These are phyloP conservation scores for Metarhizium humberi DNA, from an alignment of 2,329 filamentous ascomycete genomes.

Conservation along the genomic window DNA sequence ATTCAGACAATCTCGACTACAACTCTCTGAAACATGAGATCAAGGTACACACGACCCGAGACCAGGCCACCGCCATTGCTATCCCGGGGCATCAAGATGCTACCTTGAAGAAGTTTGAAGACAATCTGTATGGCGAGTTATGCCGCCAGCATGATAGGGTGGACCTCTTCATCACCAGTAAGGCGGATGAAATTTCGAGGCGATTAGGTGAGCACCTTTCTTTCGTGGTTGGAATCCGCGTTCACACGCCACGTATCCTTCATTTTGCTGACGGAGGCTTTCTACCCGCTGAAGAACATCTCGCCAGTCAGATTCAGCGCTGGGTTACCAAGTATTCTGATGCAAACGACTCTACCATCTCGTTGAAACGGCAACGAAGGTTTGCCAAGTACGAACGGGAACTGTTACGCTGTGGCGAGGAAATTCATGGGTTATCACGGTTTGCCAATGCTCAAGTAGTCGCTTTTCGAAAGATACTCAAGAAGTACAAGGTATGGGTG, in stretches of 20 bases:
- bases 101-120: slow-evolving; percentile 54
- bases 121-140: slow-evolving; percentile 63
- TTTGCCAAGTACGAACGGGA: slow-evolving; percentile 45
- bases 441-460: slow-evolving; percentile 67
- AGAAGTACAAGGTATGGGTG: slow-evolving; percentile 64
- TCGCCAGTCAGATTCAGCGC: slow-evolving; percentile 37
- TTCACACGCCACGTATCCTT: too few species aligned
- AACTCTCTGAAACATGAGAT: slow-evolving; percentile 79
- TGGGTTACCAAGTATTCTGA: slow-evolving; percentile 35
- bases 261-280: background rate
- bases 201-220: slow-evolving; percentile 45
- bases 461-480: slow-evolving; percentile 74
- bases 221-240: background rate
- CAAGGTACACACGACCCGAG: slow-evolving; percentile 66
- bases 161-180: slow-evolving; percentile 69
- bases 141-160: slow-evolving; percentile 67
- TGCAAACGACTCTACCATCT: slow-evolving; percentile 20
- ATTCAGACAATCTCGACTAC: slow-evolving; percentile 75
- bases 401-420: slow-evolving; percentile 53
- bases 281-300: slow-evolving; percentile 29
- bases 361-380: slow-evolving; percentile 39
- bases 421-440: slow-evolving; percentile 59
- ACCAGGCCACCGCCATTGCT: slow-evolving; percentile 59
- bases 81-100: slow-evolving; percentile 63
- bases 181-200: slow-evolving; percentile 66